Evolutionary conservation across 1,284 basidiomycete species (phyloP).

Genomic region (Tylopilus microsporus): DNA sequence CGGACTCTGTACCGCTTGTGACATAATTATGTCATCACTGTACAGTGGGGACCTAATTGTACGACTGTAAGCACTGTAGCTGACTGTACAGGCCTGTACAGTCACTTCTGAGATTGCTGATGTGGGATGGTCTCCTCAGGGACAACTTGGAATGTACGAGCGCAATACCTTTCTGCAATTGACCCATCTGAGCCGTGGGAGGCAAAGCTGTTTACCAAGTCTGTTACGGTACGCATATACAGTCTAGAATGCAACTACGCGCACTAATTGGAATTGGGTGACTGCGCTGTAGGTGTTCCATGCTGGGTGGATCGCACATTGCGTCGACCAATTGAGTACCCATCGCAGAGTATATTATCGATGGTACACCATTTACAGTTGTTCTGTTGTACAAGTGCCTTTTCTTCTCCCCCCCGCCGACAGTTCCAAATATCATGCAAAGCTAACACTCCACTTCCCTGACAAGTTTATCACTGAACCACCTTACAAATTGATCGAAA

Average conservation of each 20-base stretch:
- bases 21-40: too few relatives aligned
- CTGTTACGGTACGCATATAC: slow-evolving; percentile 25
- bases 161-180: slow-evolving; percentile 22
- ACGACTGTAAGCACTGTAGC: too few relatives aligned
- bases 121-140: too few relatives aligned
- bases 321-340: too few relatives aligned
- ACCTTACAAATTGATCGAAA: not conserved
- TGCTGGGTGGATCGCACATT: slow-evolving; percentile 37
- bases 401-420: not conserved
- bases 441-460: slow-evolving; percentile 4
- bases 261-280: not conserved
- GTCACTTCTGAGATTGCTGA: too few relatives aligned
- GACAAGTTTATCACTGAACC: slow-evolving; percentile 16
- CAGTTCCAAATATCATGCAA: too few relatives aligned
- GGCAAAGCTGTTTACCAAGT: slow-evolving; percentile 24
- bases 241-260: slow-evolving; percentile 3
- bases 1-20: too few relatives aligned
- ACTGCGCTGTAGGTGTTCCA: slow-evolving; percentile 36
- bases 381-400: not conserved
- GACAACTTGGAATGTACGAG: too few relatives aligned
- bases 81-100: too few relatives aligned
- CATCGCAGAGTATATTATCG: too few relatives aligned
- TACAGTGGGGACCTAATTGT: too few relatives aligned
- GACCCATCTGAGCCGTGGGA: slow-evolving; percentile 26
- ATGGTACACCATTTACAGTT: too few relatives aligned